Evolutionary conservation across 2,329 filamentous ascomycete species (phyloP), one percentile per base, ranked within the genome.

Genomic region (Fusarium goolgardi): DNA sequence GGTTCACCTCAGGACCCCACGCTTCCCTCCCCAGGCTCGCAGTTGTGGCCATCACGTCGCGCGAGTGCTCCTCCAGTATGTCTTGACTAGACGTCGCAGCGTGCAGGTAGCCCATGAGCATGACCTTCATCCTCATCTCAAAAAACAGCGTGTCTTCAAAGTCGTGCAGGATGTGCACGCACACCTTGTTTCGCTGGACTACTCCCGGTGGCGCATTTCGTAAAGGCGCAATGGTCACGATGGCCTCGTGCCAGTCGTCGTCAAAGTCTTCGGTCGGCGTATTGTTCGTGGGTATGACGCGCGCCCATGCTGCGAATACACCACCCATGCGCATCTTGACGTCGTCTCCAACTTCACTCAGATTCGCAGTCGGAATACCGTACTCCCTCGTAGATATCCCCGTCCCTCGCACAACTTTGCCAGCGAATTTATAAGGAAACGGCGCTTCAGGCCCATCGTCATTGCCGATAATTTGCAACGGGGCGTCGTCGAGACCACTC

Each of bases 271-370:
- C 78, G 4, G 73, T 65, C 6, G 43, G 43, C 2, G 18, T 31
- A 0, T 71, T 73, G 23, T 78, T 75, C 1, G 55, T 31, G 0
- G 79, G 77, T 2, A 82, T 64, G 3, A 87, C 70, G 1, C 83
- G 77, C 0, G 84, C 85, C 89, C 90, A 92, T 5, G 87, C 89
- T 39, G 90, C 87, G 71, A 89, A 92, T 9, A 89, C 82, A 0
- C 90, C 90, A 15, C 80, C 78, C 50, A 91, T 80, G 5, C 85
- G 82, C 64, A 85, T 77, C 23, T 82, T 79, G 40, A 90, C 75
- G 34, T 85, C 81, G 27, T 85, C 83, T 0, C 86, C 80, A 1
- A 90, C 79, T 12, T 81, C 82, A 0, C 71, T 70, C 3, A 91
- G 75, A 60, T 85, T 88, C 1, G 87, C 84, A 0, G 85, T 87